These are phyloP conservation scores for Tricholoma hemisulphureum DNA, from an alignment of 768 basidiomycete genomes.

Conservation along the genomic window DNA sequence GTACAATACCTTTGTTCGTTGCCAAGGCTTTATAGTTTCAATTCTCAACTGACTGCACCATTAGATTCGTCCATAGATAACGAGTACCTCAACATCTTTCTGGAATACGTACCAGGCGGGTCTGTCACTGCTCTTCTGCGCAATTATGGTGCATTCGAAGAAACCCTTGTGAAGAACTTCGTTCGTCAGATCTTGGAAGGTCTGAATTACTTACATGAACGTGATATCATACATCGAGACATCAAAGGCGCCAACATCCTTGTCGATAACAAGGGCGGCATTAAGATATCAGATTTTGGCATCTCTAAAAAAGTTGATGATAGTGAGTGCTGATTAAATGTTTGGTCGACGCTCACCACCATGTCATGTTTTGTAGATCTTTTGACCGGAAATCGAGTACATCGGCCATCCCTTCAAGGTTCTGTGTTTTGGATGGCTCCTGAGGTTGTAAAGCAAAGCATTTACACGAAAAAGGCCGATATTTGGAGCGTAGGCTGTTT, in stretches of 20 bases:
- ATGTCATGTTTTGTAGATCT: constrained; percentile 31
- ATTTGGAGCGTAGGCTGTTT: constrained; percentile 97
- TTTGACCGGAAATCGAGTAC: constrained; percentile 62
- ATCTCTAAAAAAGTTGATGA: constrained; percentile 97
- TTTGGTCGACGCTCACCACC: neutral
- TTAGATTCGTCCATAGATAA: constrained; percentile 92
- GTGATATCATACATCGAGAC: constrained; percentile 95
- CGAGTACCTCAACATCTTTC: constrained; percentile 89
- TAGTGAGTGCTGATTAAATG: constrained; percentile 54
- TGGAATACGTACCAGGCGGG: constrained; percentile 96
- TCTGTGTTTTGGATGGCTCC: constrained; percentile 99
- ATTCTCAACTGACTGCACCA: constrained; percentile 3
- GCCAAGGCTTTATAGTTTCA: neutral
- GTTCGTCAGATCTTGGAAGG: constrained; percentile 89
- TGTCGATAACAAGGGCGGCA: constrained; percentile 95
- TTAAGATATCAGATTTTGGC: constrained; percentile 96
- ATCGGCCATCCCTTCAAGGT: constrained; percentile 92
- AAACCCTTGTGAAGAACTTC: constrained; percentile 87
- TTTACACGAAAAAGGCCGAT: constrained; percentile 88
- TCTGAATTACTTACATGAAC: constrained; percentile 86
- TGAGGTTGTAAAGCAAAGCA: constrained; percentile 95
- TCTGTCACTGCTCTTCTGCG: constrained; percentile 86
- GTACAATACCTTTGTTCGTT: constrained; percentile 94
- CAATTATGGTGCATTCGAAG: constrained; percentile 94
- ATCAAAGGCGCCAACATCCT: constrained; percentile 99